Evolutionary conservation across 2,329 filamentous ascomycete species (phyloP).

Genomic region (Epichloe amarillans): DNA sequence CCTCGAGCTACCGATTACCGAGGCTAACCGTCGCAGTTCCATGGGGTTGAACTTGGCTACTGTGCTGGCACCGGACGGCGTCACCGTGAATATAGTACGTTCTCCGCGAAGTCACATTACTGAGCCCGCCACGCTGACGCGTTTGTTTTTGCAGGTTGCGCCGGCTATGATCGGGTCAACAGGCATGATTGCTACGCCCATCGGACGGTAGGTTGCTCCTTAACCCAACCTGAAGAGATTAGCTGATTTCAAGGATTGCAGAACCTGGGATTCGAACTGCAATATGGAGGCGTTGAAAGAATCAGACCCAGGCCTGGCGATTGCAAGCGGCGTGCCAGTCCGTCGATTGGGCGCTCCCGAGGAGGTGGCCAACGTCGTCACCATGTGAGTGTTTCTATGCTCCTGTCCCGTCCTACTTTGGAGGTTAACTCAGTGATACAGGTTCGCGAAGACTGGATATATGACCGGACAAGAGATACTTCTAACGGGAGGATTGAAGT

Average conservation of each 20-base stretch:
- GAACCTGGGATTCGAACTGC: slow-evolving; percentile 2
- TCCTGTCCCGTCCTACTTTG: too few species aligned
- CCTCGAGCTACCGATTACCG: not conserved
- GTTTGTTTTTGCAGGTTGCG: not conserved
- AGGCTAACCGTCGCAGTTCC: slow-evolving; percentile 2
- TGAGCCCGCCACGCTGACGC: not conserved
- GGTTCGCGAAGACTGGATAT: slow-evolving; percentile 6
- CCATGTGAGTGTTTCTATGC: not conserved
- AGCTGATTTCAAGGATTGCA: not conserved
- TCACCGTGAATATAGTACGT: slow-evolving; percentile 6
- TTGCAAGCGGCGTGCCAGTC: slow-evolving; percentile 4
- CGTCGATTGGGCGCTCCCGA: slow-evolving; percentile 4
- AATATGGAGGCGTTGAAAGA: not conserved
- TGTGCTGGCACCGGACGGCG: slow-evolving; percentile 4
- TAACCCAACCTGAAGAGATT: not conserved
- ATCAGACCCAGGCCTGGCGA: slow-evolving; percentile 4
- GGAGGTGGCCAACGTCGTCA: slow-evolving; percentile 6
- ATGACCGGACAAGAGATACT: slow-evolving; percentile 7
- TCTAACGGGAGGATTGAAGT: slow-evolving; percentile 4
- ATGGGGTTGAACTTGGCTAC: slow-evolving; percentile 6
- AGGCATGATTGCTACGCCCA: slow-evolving; percentile 7
- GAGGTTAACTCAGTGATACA: not conserved
- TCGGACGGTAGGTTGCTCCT: not conserved
- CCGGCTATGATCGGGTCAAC: slow-evolving; percentile 7
- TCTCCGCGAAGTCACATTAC: not conserved